Evolutionary conservation across 2,329 filamentous ascomycete species (phyloP).

Genomic region (Neodidymelliopsis sp.): DNA sequence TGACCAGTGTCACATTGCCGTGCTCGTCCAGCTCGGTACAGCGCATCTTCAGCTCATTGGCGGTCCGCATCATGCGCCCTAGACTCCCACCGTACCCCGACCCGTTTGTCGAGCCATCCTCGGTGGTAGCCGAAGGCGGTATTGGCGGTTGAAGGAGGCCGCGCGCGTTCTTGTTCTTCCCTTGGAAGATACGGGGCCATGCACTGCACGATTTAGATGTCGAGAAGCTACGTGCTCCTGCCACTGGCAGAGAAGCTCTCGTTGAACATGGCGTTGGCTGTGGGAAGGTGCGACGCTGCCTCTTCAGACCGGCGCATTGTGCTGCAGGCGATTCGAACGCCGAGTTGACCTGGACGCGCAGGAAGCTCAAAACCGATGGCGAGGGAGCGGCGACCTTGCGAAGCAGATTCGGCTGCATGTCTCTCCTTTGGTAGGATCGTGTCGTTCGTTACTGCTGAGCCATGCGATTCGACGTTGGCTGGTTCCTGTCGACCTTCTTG

Average conservation of each 20-base stretch:
- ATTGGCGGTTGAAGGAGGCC: constrained; percentile 66
- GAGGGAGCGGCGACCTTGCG: constrained; percentile 44
- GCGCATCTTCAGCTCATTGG: constrained; percentile 82
- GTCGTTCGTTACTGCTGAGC: constrained; percentile 15
- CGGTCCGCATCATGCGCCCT: constrained; percentile 77
- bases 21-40: constrained; percentile 96
- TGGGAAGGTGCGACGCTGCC: constrained; percentile 25
- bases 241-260: neutral
- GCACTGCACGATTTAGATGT: constrained; percentile 22
- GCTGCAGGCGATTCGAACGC: constrained; percentile 37
- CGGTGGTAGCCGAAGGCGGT: constrained; percentile 56
- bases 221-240: constrained; percentile 24
- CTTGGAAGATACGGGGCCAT: constrained; percentile 37
- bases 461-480: constrained; percentile 8
- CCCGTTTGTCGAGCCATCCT: constrained; percentile 62
- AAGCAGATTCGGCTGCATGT: constrained; percentile 48
- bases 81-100: constrained; percentile 54
- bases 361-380: constrained; percentile 48
- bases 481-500: neutral
- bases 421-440: constrained; percentile 33
- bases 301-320: constrained; percentile 31
- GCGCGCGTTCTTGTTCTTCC: constrained; percentile 42
- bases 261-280: neutral
- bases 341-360: constrained; percentile 43
- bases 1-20: constrained; percentile 89